These are phyloP conservation scores for Trichoderma semiorbis DNA, from an alignment of 2,329 filamentous ascomycete species.

Conservation along the genomic window DNA sequence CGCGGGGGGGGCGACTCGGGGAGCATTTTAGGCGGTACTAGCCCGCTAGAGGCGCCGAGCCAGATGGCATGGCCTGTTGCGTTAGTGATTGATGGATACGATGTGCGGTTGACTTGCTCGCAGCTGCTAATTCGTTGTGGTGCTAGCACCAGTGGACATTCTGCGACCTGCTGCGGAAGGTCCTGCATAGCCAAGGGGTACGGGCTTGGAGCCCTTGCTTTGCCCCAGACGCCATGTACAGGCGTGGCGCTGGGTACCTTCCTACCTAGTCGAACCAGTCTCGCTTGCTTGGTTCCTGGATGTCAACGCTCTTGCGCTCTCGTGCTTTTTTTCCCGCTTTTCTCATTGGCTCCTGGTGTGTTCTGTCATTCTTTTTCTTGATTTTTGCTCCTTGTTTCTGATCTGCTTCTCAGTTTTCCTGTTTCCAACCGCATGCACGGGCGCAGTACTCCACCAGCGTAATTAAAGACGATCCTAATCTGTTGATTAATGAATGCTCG, in stretches of 20 bases:
- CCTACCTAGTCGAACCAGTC: conserved; percentile 7
- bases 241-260: background rate
- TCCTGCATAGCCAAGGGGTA: background rate
- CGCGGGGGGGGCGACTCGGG: conserved; percentile 10
- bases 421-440: background rate
- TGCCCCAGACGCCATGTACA: background rate
- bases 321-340: background rate
- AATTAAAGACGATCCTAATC: background rate
- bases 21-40: conserved; percentile 9
- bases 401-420: background rate
- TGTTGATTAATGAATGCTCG: background rate
- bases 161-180: background rate
- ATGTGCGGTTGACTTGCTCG: background rate
- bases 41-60: conserved; percentile 1
- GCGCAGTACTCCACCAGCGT: background rate
- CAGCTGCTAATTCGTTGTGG: background rate
- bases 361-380: background rate
- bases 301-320: conserved; percentile 2
- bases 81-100: background rate
- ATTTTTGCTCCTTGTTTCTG: background rate
- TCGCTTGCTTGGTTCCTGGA: conserved; percentile 13
- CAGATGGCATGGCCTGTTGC: background rate
- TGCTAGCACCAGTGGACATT: background rate
- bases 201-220: background rate
- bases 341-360: background rate